Percentiles rank a stretch among this genome's conserved stretches.
Conservation (phyloP, 345 rosid genomes). For the Mallotus nudiflorus region DNA sequence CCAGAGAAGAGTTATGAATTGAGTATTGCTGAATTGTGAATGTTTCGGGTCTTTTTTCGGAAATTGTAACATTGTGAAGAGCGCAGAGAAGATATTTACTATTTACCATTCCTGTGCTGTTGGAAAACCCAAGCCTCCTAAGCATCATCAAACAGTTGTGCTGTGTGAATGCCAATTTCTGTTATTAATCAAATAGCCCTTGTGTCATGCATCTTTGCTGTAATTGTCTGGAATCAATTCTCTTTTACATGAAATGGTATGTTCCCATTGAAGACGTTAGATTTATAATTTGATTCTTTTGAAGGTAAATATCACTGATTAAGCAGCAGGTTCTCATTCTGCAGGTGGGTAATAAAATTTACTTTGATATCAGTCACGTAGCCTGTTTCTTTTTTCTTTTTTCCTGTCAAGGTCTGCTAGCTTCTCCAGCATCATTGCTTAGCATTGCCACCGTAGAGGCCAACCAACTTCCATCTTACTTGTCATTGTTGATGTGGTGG, state of each 20-base stretch:
- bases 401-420: too few relatives aligned
- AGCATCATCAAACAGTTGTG: conserved; percentile 26
- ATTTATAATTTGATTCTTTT: not conserved
- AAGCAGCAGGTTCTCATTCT: not conserved
- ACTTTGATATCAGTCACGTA: too few relatives aligned
- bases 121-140: conserved; percentile 23
- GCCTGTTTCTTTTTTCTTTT: too few relatives aligned
- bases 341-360: too few relatives aligned
- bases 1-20: conserved; percentile 13
- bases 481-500: too few relatives aligned
- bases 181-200: not conserved
- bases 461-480: too few relatives aligned
- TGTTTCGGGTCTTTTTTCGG: conserved; percentile 11
- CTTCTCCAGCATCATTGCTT: too few relatives aligned
- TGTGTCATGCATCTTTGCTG: not conserved
- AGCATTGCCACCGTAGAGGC: too few relatives aligned
- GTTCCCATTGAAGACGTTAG: not conserved
- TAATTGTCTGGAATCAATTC: not conserved
- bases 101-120: conserved; percentile 23
- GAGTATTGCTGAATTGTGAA: conserved; percentile 5
- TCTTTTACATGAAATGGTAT: not conserved
- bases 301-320: not conserved
- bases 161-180: conserved; percentile 12
- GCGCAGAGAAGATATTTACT: conserved; percentile 14
- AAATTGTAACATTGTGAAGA: conserved; percentile 39